These are phyloP conservation scores for Lactarius indigo DNA, from an alignment of 768 basidiomycete genomes.

Conservation along the genomic window DNA sequence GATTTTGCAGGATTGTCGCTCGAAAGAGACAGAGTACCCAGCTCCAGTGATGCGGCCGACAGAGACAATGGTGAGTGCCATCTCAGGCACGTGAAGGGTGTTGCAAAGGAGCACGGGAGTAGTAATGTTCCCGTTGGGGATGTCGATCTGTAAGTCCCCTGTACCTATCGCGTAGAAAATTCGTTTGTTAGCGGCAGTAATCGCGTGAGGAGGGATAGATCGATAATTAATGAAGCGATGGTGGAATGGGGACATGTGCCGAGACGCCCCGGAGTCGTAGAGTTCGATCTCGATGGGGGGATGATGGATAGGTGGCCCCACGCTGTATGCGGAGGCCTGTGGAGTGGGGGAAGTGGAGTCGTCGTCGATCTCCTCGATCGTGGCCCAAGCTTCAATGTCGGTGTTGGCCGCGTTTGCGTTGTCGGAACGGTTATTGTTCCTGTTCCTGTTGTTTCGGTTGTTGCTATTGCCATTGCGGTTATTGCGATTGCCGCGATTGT, in stretches of 20 bases:
- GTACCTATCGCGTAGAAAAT: constrained; percentile 26
- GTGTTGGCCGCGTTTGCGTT: no score
- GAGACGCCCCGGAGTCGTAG: constrained; percentile 24
- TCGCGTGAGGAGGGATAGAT: constrained; percentile 1
- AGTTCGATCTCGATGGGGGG: background rate
- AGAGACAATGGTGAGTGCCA: constrained; percentile 24
- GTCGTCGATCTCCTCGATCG: no score
- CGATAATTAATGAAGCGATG: constrained; percentile 19
- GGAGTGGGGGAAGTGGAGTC: no score
- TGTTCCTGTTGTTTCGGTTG: no score
- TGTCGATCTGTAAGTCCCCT: no score
- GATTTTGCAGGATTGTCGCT: background rate
- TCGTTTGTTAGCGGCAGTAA: constrained; percentile 1
- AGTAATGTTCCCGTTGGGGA: background rate
- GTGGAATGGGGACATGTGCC: constrained; percentile 23
- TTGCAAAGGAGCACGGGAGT: constrained; percentile 5
- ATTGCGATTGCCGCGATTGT: no score
- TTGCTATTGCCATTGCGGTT: no score
- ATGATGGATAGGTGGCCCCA: no score
- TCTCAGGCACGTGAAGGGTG: constrained; percentile 11
- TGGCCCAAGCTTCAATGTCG: no score
- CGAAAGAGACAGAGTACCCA: background rate
- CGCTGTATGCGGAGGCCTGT: no score
- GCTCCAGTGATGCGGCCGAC: constrained; percentile 8
- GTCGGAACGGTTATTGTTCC: no score